Evolutionary conservation across 345 rosid species (phyloP).

Genomic region (Euclidium syriacum): DNA sequence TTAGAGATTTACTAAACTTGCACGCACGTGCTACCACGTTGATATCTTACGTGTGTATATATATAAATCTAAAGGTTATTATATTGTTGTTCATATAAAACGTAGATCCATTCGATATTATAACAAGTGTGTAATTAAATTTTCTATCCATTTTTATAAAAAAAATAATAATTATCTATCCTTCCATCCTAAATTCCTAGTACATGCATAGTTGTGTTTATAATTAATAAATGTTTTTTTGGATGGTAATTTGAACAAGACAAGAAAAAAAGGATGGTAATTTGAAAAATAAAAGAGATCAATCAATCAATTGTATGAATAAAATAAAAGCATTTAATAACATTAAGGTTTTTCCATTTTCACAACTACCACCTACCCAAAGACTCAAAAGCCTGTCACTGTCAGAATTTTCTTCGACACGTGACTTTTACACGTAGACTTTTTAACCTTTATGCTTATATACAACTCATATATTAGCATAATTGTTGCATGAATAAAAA

Average conservation of each 20-base stretch:
- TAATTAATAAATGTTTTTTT: neutral
- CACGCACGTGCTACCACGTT: slow-evolving; percentile 25
- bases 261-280: neutral
- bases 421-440: slow-evolving; percentile 9
- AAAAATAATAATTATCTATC: neutral
- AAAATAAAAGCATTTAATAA: neutral
- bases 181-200: neutral
- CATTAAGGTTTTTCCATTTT: slow-evolving; percentile 4
- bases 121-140: neutral
- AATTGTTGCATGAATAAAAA: neutral
- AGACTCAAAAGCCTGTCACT: slow-evolving; percentile 7
- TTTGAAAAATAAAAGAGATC: neutral
- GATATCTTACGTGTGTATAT: neutral
- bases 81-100: neutral
- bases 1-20: neutral
- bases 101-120: neutral
- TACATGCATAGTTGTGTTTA: neutral
- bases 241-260: neutral
- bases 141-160: no score
- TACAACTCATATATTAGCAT: slow-evolving; percentile 8
- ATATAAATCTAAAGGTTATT: neutral
- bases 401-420: slow-evolving; percentile 20
- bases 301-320: no score
- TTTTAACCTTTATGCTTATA: slow-evolving; percentile 11
- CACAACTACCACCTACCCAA: slow-evolving; percentile 28